Conservation (phyloP, 768 basidiomycete species). For the Boletus pseudopeckii region DNA sequence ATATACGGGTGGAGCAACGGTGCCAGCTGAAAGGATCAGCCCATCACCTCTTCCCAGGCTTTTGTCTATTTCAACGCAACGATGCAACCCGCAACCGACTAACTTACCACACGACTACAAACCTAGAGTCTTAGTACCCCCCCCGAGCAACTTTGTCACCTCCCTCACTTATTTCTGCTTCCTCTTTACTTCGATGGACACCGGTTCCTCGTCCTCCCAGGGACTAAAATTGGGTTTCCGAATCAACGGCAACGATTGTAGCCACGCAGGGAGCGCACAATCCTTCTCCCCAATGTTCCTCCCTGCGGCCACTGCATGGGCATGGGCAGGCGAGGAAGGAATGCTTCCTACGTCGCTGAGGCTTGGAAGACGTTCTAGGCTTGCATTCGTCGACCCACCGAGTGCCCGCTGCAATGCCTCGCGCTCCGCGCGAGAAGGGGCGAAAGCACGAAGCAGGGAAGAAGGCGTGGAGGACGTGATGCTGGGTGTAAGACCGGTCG, state of each 20-base stretch:
- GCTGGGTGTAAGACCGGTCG: conserved; percentile 48
- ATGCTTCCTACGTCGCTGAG: conserved; percentile 73
- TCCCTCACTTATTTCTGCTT: conserved; percentile 17
- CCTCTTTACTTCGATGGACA: conserved; percentile 16
- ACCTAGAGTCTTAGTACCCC: neutral
- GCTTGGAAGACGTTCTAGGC: conserved; percentile 75
- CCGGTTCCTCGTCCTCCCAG: conserved; percentile 70
- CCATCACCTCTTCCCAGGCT: conserved; percentile 12
- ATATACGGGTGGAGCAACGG: conserved; percentile 28
- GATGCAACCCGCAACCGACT: conserved; percentile 12
- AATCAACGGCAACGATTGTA: conserved; percentile 60
- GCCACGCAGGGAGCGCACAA: conserved; percentile 57
- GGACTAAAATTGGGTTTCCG: conserved; percentile 76
- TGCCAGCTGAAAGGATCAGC: conserved; percentile 24
- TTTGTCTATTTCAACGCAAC: conserved; percentile 14
- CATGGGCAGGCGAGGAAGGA: conserved; percentile 61
- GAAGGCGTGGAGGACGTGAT: conserved; percentile 41
- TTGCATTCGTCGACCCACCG: conserved; percentile 68
- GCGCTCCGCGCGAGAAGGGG: conserved; percentile 84
- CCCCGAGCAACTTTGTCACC: neutral
- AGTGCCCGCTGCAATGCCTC: conserved; percentile 79
- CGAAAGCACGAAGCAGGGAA: conserved; percentile 74
- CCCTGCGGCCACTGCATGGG: conserved; percentile 36
- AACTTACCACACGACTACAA: conserved; percentile 13
- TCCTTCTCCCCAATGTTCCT: conserved; percentile 24